Evolutionary conservation across 306 rosid genomes (phyloP).

Genomic region (Neltuma alba): DNA sequence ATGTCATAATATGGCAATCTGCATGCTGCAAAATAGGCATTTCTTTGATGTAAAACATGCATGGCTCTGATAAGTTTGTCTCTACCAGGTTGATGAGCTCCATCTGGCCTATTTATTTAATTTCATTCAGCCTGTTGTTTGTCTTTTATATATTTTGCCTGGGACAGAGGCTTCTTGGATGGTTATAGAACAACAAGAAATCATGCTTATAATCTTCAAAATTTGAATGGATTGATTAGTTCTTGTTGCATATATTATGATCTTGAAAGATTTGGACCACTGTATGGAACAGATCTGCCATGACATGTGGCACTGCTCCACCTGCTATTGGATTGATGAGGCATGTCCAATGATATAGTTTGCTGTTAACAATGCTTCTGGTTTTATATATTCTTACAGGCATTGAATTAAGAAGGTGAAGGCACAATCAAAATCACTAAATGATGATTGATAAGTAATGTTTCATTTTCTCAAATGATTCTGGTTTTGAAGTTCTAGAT

Average conservation of each 20-base stretch:
- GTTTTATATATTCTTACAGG: too few species aligned
- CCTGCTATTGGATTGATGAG: not conserved
- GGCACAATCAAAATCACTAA: too few species aligned
- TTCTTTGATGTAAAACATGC: too few species aligned
- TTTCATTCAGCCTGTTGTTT: too few species aligned
- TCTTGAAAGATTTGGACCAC: not conserved
- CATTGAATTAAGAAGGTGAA: too few species aligned
- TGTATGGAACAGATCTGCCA: not conserved
- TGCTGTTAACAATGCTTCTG: too few species aligned
- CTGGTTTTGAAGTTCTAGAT: not conserved
- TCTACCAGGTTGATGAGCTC: too few species aligned
- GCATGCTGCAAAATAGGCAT: too few species aligned
- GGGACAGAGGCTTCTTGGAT: constrained; percentile 66
- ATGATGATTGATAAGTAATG: not conserved
- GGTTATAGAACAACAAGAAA: not conserved
- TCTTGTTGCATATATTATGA: not conserved
- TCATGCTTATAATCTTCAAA: not conserved
- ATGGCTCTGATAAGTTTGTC: too few species aligned
- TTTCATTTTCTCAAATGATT: not conserved
- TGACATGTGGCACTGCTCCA: not conserved
- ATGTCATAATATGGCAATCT: too few species aligned
- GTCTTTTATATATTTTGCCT: constrained; percentile 64
- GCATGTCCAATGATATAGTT: not conserved
- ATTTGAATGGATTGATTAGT: too few species aligned
- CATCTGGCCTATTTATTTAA: constrained; percentile 16